phyloP scores from a whole-genome alignment of 768 basidiomycete genomes.

The Boletus sp. region DNA sequence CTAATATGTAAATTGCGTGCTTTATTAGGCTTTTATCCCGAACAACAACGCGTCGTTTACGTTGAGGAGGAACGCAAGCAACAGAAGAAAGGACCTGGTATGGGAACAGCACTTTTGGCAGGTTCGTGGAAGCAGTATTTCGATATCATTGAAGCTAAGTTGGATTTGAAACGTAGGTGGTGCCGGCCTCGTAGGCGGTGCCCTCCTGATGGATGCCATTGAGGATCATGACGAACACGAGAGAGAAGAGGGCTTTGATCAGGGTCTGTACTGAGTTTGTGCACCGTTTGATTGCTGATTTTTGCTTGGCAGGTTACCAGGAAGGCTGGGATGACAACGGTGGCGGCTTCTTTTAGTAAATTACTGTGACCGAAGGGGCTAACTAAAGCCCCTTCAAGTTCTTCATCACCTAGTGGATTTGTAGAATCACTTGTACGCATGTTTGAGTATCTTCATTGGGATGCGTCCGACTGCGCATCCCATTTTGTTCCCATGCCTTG shows the following conservation, averaged over 20 bases:
- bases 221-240: slow-evolving; percentile 40
- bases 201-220: slow-evolving; percentile 48
- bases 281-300: slow-evolving; percentile 3
- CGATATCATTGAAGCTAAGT: slow-evolving; percentile 1
- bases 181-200: slow-evolving; percentile 65
- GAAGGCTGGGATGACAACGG: slow-evolving; percentile 20
- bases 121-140: slow-evolving; percentile 33
- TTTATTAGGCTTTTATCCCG: slow-evolving; percentile 32
- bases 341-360: slow-evolving; percentile 7
- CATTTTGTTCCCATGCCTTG: not conserved
- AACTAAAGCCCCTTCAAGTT: not conserved
- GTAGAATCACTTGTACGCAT: slow-evolving; percentile 9
- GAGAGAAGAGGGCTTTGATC: slow-evolving; percentile 32
- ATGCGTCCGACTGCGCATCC: not conserved
- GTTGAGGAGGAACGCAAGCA: slow-evolving; percentile 37
- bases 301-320: slow-evolving; percentile 28
- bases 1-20: slow-evolving; percentile 1
- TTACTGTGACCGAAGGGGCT: not conserved
- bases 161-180: slow-evolving; percentile 38
- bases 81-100: slow-evolving; percentile 47
- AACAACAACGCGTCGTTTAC: slow-evolving; percentile 31
- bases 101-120: slow-evolving; percentile 45
- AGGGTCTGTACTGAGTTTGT: slow-evolving; percentile 28
- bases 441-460: not conserved
- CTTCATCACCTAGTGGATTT: slow-evolving; percentile 12